A percentile compares a stretch with the other conserved stretches of the same genome.
phyloP scores from a whole-genome alignment of 495 filamentous ascomycete species.

The Thermochaetoides thermophila region DNA sequence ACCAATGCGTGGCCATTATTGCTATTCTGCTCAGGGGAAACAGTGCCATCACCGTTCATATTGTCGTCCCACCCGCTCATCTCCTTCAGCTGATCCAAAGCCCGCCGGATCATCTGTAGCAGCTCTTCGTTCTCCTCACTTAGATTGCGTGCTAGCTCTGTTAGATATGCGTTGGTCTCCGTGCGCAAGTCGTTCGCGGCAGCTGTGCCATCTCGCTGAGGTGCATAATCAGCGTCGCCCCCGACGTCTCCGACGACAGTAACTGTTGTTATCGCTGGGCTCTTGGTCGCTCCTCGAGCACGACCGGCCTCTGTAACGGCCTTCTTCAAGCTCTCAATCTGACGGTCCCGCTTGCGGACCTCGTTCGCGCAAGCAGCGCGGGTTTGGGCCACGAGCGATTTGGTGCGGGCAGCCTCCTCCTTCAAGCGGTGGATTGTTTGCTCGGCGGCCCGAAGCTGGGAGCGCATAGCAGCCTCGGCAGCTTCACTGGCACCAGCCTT shows the following conservation, averaged over 20 bases:
- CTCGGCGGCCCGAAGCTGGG: conserved; percentile 59
- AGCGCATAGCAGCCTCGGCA: conserved; percentile 51
- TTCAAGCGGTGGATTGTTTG: conserved; percentile 50
- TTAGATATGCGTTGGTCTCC: conserved; percentile 87
- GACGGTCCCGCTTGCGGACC: conserved; percentile 76
- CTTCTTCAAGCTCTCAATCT: conserved; percentile 76
- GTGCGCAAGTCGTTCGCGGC: conserved; percentile 59
- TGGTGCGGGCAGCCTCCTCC: conserved; percentile 67
- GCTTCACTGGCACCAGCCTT: conserved; percentile 61
- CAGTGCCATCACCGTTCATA: neutral
- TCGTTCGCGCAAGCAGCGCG: conserved; percentile 81
- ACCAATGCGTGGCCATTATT: conserved; percentile 28
- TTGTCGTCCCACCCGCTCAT: conserved; percentile 53
- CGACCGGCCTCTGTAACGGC: conserved; percentile 42
- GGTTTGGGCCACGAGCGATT: conserved; percentile 63
- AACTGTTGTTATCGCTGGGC: conserved; percentile 37
- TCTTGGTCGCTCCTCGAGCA: conserved; percentile 32
- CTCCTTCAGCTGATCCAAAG: conserved; percentile 55
- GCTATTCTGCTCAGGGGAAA: conserved; percentile 12
- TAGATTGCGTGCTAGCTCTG: conserved; percentile 69
- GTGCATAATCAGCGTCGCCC: conserved; percentile 20
- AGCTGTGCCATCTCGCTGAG: conserved; percentile 35
- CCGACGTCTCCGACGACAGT: conserved; percentile 36
- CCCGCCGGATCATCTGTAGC: conserved; percentile 54
- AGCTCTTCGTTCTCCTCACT: conserved; percentile 90